Percentiles rank a stretch among this genome's conserved stretches.
Conservation (phyloP, 768 basidiomycete genomes). For the Daedaleopsis sinensis region DNA sequence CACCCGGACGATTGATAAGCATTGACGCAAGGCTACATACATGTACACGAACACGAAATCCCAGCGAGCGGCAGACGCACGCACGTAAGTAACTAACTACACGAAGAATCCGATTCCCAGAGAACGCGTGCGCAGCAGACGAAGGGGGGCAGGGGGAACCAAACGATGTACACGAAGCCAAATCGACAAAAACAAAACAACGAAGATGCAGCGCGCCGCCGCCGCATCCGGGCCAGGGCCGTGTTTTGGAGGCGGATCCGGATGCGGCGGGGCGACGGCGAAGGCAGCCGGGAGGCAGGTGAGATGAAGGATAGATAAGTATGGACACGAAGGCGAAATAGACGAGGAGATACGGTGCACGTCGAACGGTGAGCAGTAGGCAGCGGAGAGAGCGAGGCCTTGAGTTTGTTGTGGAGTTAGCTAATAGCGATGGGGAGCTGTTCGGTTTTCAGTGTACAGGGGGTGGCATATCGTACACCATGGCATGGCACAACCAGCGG, state of each 20-base stretch:
- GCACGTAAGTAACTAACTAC: too few species aligned
- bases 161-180: conserved; percentile 4
- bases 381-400: neutral
- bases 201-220: neutral
- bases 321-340: neutral
- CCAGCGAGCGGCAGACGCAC: conserved; percentile 5
- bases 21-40: conserved; percentile 17
- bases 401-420: neutral
- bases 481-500: conserved; percentile 22
- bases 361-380: too few species aligned
- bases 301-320: neutral
- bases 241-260: neutral
- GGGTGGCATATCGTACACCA: conserved; percentile 17
- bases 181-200: too few species aligned
- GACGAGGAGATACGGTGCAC: neutral
- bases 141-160: neutral
- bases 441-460: neutral
- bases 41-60: conserved; percentile 18
- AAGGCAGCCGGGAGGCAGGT: neutral
- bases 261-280: too few species aligned
- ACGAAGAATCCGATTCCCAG: conserved; percentile 15
- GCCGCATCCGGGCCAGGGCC: neutral
- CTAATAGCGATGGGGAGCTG: conserved; percentile 10
- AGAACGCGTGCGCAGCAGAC: conserved; percentile 18
- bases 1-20: neutral